phyloP scores from a whole-genome alignment of 192 early-diverging fungal species.

The Entomortierella chlamydospora region DNA sequence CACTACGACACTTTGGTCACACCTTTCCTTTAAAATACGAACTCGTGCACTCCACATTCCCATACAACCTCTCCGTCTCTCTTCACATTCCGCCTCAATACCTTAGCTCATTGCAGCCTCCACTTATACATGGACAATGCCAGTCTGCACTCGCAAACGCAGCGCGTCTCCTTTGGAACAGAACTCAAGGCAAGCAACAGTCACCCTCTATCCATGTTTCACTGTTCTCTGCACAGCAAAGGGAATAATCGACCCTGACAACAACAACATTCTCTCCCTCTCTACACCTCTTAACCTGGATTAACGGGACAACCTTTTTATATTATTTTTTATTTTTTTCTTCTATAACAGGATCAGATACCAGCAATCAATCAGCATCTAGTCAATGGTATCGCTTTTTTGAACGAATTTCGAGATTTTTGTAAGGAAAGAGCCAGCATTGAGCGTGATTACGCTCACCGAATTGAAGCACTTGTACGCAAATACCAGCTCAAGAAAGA shows the following conservation, averaged over 20 bases:
- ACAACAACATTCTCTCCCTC: no score
- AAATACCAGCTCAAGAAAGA: slow-evolving; percentile 66
- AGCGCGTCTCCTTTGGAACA: slow-evolving; percentile 33
- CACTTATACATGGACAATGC: slow-evolving; percentile 29
- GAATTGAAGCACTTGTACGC: slow-evolving; percentile 70
- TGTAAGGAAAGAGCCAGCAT: slow-evolving; percentile 74
- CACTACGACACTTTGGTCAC: no score
- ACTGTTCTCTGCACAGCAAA: no score
- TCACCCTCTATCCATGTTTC: neutral
- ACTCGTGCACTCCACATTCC: no score
- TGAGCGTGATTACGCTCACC: slow-evolving; percentile 76
- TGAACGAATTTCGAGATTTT: slow-evolving; percentile 77
- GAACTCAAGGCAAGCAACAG: slow-evolving; percentile 40
- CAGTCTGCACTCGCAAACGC: slow-evolving; percentile 10
- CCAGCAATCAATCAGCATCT: slow-evolving; percentile 64
- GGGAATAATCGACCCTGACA: no score
- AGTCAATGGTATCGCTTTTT: slow-evolving; percentile 67
- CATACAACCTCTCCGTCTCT: neutral
- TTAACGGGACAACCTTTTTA: no score
- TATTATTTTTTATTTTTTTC: neutral
- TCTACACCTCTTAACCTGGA: no score
- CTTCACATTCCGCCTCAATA: no score
- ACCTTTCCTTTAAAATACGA: no score
- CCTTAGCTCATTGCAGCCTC: neutral
- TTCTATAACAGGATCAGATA: slow-evolving; percentile 61